Evolutionary conservation across 2,329 filamentous ascomycete species (phyloP).

Genomic region (Phoma herbarum): DNA sequence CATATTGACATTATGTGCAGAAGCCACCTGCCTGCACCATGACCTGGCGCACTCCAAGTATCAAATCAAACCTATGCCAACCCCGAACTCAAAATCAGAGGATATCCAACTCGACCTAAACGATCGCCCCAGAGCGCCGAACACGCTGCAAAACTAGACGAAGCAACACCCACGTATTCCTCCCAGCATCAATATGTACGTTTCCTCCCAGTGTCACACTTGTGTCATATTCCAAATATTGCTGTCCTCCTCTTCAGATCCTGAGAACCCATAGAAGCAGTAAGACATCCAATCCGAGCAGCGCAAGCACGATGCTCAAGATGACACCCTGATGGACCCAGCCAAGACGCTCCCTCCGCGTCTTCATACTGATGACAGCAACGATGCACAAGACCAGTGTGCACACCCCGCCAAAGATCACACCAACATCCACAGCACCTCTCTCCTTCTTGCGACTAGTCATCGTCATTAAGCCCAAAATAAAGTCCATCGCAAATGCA

Average conservation of each 20-base stretch:
- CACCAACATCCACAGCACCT: constrained; percentile 77
- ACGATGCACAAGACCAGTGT: constrained; percentile 60
- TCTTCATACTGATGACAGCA: constrained; percentile 45
- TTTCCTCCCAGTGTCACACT: background rate
- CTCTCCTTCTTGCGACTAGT: constrained; percentile 74
- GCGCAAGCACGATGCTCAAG: constrained; percentile 33
- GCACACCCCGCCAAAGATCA: constrained; percentile 72
- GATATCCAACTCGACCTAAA: constrained; percentile 9
- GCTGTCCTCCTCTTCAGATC: constrained; percentile 14
- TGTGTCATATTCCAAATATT: no score
- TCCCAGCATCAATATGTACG: no score
- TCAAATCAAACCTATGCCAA: background rate
- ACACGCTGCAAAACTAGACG: constrained; percentile 8
- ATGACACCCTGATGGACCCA: constrained; percentile 46
- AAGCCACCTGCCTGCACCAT: background rate
- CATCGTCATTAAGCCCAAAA: constrained; percentile 71
- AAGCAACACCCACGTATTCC: background rate
- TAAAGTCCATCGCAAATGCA: constrained; percentile 69
- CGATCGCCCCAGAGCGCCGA: constrained; percentile 13
- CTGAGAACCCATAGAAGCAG: constrained; percentile 44
- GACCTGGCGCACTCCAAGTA: no score
- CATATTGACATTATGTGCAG: constrained; percentile 2
- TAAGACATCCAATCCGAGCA: constrained; percentile 42
- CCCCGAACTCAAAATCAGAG: background rate
- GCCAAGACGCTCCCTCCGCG: constrained; percentile 39